phyloP scores from a whole-genome alignment of 768 basidiomycete genomes.

The Daedalea quercina region DNA sequence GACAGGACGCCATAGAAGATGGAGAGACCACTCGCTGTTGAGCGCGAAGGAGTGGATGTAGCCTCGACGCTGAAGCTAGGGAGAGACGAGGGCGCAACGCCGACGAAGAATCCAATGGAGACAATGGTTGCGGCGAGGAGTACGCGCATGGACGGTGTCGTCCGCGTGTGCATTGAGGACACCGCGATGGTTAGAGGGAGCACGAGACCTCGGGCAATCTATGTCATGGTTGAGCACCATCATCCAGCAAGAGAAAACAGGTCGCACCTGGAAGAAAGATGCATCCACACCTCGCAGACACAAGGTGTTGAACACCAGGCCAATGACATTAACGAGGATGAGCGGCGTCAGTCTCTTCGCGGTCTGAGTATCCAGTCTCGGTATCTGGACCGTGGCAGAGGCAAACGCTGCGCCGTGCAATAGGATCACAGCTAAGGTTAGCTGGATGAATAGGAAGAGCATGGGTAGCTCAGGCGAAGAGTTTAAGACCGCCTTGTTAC shows the following conservation, averaged over 20 bases:
- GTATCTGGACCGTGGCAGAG: slow-evolving; percentile 48
- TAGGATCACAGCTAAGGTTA: slow-evolving; percentile 60
- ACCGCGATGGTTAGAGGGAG: slow-evolving; percentile 77
- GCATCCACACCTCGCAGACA: slow-evolving; percentile 77
- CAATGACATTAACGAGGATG: slow-evolving; percentile 63
- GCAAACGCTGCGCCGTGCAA: slow-evolving; percentile 48
- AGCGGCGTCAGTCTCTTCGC: slow-evolving; percentile 58
- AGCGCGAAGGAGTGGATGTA: slow-evolving; percentile 22
- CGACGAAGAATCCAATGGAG: slow-evolving; percentile 71
- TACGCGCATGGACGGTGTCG: slow-evolving; percentile 47
- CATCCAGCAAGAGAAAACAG: neutral
- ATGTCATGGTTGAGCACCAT: slow-evolving; percentile 1
- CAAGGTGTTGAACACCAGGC: slow-evolving; percentile 73
- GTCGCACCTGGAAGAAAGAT: slow-evolving; percentile 69
- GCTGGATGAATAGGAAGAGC: slow-evolving; percentile 60
- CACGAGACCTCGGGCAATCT: slow-evolving; percentile 83
- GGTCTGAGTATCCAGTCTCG: slow-evolving; percentile 41
- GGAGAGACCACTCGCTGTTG: slow-evolving; percentile 44
- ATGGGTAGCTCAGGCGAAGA: slow-evolving; percentile 60
- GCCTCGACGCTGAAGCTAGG: slow-evolving; percentile 11
- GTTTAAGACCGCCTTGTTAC: slow-evolving; percentile 73
- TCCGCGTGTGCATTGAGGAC: slow-evolving; percentile 51
- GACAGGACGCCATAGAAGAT: slow-evolving; percentile 67
- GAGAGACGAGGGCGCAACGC: slow-evolving; percentile 51
- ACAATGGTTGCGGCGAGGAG: slow-evolving; percentile 57